These are phyloP conservation scores for Breviolum minutum DNA, from an alignment of 73 alveolate species.

Conservation along the genomic window DNA sequence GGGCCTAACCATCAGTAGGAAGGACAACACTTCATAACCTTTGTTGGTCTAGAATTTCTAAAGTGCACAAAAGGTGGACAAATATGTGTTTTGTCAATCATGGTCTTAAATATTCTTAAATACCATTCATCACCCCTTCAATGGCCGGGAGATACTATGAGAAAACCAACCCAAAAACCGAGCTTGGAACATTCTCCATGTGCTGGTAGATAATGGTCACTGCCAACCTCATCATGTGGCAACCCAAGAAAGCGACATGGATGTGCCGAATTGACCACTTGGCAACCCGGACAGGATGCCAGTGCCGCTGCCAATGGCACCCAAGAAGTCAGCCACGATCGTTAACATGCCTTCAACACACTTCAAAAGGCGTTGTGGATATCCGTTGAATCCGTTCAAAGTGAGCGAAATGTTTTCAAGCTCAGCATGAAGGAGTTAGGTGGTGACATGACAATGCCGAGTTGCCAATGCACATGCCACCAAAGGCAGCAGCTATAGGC, in stretches of 20 bases:
- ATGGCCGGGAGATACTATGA: no score
- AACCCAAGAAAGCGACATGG: neutral
- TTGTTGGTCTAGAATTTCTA: no score
- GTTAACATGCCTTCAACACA: slow-evolving; percentile 96
- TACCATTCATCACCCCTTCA: neutral
- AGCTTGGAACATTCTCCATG: slow-evolving; percentile 67
- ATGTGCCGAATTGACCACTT: neutral
- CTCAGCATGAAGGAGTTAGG: neutral
- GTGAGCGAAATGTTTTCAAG: neutral
- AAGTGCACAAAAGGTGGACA: no score
- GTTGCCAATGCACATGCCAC: slow-evolving; percentile 99
- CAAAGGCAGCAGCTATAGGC: slow-evolving; percentile 99
- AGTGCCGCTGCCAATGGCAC: slow-evolving; percentile 99
- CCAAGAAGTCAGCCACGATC: slow-evolving; percentile 99
- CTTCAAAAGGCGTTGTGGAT: neutral
- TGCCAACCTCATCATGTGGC: slow-evolving; percentile 96
- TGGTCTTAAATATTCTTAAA: neutral
- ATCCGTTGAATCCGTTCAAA: no score
- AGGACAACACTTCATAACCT: no score
- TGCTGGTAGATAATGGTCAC: slow-evolving; percentile 97
- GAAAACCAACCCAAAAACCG: neutral
- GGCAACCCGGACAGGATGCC: slow-evolving; percentile 97
- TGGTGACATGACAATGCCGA: neutral
- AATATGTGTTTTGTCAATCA: no score
- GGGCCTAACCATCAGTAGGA: slow-evolving; percentile 5